Evolutionary conservation across 352 stramenopile species (phyloP), one percentile per base, ranked within the genome.

Genomic region (Aphanomyces invadans): DNA sequence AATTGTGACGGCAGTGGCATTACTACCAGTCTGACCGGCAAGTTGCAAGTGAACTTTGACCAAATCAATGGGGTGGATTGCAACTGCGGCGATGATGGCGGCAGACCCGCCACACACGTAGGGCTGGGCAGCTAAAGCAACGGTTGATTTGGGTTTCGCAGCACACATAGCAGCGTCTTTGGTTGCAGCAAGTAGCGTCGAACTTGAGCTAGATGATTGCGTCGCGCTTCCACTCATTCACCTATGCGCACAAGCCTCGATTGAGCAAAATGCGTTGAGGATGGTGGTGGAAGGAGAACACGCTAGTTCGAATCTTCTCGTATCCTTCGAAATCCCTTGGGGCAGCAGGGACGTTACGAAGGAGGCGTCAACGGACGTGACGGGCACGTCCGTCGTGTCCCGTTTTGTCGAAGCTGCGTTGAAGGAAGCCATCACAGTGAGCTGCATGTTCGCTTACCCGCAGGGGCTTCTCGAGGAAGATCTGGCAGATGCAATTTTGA

Each of bases 31-130:
- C 60, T 95, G 83, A 33, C 85, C 87, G 7, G 84, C 84, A 46
- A 97, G 73, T 70, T 97, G 89, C 44, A 97, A 66, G 38, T 93
- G 86, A 53, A 95, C 87, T 74, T 97, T 97, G 72, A 93, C 87
- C 45, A 95, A 76, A 67, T 97, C 89, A 66, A 97, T 95, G 36
- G 89, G 89, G 73, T 96, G 87, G 73, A 97, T 94, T 60, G 79
- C 82, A 10, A 90, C 67, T 36, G 85, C 82, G 11, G 85, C 82
- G 55, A 93, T 83, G 26, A 91, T 79, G 11, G 85, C 82, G 1
- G 85, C 75, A 11, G 80, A 81, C 31, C 85, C 85, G 56, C 85
- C 85, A 71, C 82, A 91, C 38, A 93, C 73, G 64, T 93, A 93
- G 10, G 85, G 85, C 74, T 91, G 85, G 11, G 80, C 78, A 9